These are phyloP conservation scores for Pyricularia sp. DNA, from an alignment of 2,329 filamentous ascomycete genomes.

Conservation along the genomic window DNA sequence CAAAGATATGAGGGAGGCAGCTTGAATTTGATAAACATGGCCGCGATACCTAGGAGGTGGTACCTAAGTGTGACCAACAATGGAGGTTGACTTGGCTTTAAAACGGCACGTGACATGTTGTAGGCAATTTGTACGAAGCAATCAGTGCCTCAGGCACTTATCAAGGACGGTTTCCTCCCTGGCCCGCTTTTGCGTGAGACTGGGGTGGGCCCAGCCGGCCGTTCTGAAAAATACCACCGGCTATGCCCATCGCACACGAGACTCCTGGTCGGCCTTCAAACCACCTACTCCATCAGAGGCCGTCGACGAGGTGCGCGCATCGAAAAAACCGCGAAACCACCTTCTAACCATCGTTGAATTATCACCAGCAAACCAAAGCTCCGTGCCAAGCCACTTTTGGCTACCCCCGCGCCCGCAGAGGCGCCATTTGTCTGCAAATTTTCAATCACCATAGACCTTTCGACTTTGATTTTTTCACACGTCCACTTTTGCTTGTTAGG, in stretches of 20 bases:
- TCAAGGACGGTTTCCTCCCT: neutral
- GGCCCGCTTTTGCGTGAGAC: neutral
- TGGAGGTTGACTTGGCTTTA: neutral
- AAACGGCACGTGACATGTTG: neutral
- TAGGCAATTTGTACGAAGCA: neutral
- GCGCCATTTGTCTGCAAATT: constrained; percentile 28
- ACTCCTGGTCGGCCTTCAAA: constrained; percentile 42
- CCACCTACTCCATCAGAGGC: constrained; percentile 32
- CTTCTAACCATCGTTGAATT: constrained; percentile 48
- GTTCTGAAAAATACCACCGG: constrained; percentile 32
- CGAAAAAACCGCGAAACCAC: constrained; percentile 51
- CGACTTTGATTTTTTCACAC: constrained; percentile 31
- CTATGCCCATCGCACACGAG: constrained; percentile 37
- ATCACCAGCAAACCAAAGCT: constrained; percentile 42
- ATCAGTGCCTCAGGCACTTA: neutral
- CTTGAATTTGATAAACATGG: neutral
- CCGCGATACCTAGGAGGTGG: neutral
- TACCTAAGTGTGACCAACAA: neutral
- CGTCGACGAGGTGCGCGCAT: constrained; percentile 42
- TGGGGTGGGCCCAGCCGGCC: constrained; percentile 7
- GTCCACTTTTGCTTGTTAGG: constrained; percentile 9
- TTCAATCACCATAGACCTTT: constrained; percentile 19
- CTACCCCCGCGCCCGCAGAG: constrained; percentile 18
- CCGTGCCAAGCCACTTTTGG: constrained; percentile 5
- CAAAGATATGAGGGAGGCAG: neutral